A percentile compares a stretch with the other conserved stretches of the same genome.
Evolutionary conservation across 768 basidiomycete genomes (phyloP).

Genomic region (Crassisporium funariophilum): DNA sequence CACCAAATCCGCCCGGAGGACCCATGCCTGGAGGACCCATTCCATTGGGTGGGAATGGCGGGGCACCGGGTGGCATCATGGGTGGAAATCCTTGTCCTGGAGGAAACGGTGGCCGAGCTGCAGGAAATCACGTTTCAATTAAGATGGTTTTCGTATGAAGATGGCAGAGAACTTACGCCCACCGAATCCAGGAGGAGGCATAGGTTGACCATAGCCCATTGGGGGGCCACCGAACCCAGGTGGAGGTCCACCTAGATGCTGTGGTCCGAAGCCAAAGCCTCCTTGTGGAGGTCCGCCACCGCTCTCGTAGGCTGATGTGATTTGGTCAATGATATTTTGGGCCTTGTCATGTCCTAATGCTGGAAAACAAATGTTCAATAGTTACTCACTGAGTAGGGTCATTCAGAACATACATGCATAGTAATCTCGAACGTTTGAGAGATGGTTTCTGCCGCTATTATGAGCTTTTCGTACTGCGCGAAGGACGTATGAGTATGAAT

Average conservation of each 20-base stretch:
- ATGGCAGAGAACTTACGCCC: slow-evolving; percentile 43
- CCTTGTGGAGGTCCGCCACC: slow-evolving; percentile 85
- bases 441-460: slow-evolving; percentile 96
- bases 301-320: slow-evolving; percentile 89
- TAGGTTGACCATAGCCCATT: slow-evolving; percentile 50
- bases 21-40: slow-evolving; percentile 47
- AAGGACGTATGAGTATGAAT: slow-evolving; percentile 16
- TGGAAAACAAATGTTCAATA: slow-evolving; percentile 30
- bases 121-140: slow-evolving; percentile 10
- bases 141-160: not conserved
- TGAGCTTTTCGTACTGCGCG: slow-evolving; percentile 91
- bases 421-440: slow-evolving; percentile 95
- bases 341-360: slow-evolving; percentile 95
- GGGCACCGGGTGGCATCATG: slow-evolving; percentile 55
- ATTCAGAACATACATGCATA: slow-evolving; percentile 69
- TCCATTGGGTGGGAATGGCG: slow-evolving; percentile 74
- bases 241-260: slow-evolving; percentile 67
- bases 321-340: slow-evolving; percentile 97
- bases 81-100: slow-evolving; percentile 61
- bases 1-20: slow-evolving; percentile 32
- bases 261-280: slow-evolving; percentile 85
- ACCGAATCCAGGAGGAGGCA: slow-evolving; percentile 57
- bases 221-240: slow-evolving; percentile 49
- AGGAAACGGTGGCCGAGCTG: slow-evolving; percentile 73
- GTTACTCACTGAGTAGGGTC: not conserved